Conservation (phyloP, 345 rosid genomes). For the Gossypium turneri region DNA sequence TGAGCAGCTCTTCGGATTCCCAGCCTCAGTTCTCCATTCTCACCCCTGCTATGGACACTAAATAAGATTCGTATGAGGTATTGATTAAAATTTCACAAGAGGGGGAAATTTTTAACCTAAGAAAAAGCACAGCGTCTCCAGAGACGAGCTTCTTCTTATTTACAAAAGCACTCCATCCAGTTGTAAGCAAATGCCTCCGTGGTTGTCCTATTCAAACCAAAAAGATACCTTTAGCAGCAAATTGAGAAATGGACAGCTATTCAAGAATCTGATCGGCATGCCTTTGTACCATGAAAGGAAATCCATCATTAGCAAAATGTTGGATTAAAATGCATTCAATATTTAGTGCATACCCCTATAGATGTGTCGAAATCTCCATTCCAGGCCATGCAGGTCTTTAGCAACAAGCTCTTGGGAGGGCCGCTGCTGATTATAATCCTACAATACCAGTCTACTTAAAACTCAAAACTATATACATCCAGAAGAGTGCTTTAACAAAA, state of each 20-base stretch:
- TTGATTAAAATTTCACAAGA: not conserved
- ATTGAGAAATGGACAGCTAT: not conserved
- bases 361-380: constrained; percentile 95
- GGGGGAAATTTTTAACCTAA: constrained; percentile 43
- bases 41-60: constrained; percentile 53
- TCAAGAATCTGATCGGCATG: not conserved
- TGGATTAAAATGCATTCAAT: not conserved
- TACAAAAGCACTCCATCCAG: constrained; percentile 99
- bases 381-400: constrained; percentile 88
- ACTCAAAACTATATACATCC: not conserved
- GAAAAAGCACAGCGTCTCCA: constrained; percentile 98
- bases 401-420: constrained; percentile 99
- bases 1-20: constrained; percentile 92
- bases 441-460: constrained; percentile 18
- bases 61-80: not conserved
- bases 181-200: constrained; percentile 95
- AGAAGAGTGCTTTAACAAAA: not conserved
- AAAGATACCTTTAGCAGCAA: constrained; percentile 10
- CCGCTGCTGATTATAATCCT: constrained; percentile 92
- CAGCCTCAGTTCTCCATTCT: constrained; percentile 81
- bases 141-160: constrained; percentile 96
- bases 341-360: constrained; percentile 59
- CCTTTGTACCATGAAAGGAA: not conserved
- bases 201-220: constrained; percentile 74
- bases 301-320: not conserved